Base-by-base conservation (phyloP, 768 basidiomycete genomes). In the Pisolithus marmoratus region DNA sequence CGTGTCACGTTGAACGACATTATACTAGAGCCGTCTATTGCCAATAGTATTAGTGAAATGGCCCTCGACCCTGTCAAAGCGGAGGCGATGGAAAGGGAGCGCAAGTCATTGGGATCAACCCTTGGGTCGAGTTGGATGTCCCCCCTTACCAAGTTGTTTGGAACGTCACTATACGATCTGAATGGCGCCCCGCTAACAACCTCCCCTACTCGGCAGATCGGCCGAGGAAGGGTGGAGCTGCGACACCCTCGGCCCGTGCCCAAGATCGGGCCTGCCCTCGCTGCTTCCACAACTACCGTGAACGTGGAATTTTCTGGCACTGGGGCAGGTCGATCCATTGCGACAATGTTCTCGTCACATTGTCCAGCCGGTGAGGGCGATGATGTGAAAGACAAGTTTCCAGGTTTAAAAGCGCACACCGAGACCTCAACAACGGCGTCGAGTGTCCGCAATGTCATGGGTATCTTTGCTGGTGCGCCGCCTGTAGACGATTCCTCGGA, bases 291-390 rank as follows among this genome's bases (percentile, higher is more conserved):
- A 2, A 94, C 90, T 46, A 94, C 92, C 2, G 94, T 98, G 59
- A 96, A 94, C 53, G 95, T 99, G 51, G 94, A 96, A 73, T 98
- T 97, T 68, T 89, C 84, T 3, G 86, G 89, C 4, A 70, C 80
- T 2, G 87, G 81, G 9, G 72, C 76, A 12, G 78, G 82, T n/a
- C 72, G 79, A 54, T 78, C 80, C 7, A 70, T 81, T 49, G 75
- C 78, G 20, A 78, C 69, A 50, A 63, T 75, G 43, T 66, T 71
- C 42, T 68, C 66, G 31, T 57, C 67, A 31, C 63, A 19, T 17
- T 7, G 67, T 48, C 59, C 66, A 14, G 26, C 56, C 42, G 57
- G 56, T 26, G 64, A 64, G 19, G 55, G 27, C 20, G 15, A 46
- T 38, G 51, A 11, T 23, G 50, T 24, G 4, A 24, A 44, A 26